Conservation (phyloP, 345 rosid species). For the Dimocarpus longan region DNA sequence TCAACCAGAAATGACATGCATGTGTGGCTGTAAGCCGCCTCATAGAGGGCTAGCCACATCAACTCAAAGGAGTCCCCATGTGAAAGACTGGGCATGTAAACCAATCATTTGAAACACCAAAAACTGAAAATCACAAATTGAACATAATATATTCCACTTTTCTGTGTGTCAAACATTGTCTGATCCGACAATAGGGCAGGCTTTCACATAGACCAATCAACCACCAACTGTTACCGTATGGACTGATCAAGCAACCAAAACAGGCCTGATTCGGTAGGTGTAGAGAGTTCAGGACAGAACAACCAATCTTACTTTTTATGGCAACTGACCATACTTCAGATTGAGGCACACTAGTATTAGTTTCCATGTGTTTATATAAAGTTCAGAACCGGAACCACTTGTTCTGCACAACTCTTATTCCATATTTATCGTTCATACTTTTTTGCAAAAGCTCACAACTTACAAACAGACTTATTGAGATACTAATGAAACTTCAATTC, state of each 20-base stretch:
- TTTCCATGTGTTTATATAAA: background rate
- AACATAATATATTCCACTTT: background rate
- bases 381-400: background rate
- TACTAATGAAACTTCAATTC: background rate
- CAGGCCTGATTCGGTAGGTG: background rate
- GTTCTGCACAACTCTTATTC: background rate
- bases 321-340: background rate
- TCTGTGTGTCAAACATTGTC: background rate
- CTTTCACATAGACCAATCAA: conserved; percentile 6
- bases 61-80: background rate
- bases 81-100: background rate
- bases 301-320: background rate
- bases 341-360: background rate
- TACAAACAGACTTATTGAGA: background rate
- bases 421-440: background rate
- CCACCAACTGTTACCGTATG: background rate
- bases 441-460: background rate
- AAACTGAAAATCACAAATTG: background rate
- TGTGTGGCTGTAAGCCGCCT: background rate
- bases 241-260: background rate
- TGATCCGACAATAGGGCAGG: background rate
- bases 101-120: background rate
- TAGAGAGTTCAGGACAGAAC: background rate
- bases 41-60: background rate
- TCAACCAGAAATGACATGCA: background rate